Conservation (phyloP, 116 monocot species). For the Dioscorea cayenensis region DNA sequence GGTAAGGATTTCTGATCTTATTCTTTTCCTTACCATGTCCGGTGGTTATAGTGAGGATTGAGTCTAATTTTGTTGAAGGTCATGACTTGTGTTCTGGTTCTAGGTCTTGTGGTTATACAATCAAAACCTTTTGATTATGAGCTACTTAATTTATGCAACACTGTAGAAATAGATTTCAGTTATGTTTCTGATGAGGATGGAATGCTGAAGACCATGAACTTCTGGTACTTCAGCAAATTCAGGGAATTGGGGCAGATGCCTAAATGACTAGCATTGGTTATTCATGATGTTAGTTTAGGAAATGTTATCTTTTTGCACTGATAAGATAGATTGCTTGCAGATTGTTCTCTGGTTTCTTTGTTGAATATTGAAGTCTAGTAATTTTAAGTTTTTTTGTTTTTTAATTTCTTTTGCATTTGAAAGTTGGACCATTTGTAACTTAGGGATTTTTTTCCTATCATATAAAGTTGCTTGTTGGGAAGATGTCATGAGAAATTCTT, state of each 20-base stretch:
- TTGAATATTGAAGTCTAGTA: not conserved
- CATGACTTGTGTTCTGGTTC: not conserved
- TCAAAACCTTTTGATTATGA: not conserved
- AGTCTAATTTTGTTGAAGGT: not conserved
- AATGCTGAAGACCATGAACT: no score
- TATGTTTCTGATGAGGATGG: not conserved
- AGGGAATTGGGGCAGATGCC: no score
- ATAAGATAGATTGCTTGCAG: not conserved
- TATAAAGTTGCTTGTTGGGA: no score
- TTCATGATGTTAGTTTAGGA: not conserved
- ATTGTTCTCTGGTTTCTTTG: not conserved
- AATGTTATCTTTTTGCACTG: not conserved
- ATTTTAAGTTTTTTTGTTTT: not conserved
- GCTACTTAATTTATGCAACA: not conserved
- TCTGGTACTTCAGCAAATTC: no score
- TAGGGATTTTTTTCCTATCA: no score
- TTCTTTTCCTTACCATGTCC: not conserved
- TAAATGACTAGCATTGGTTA: no score
- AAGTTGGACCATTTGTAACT: not conserved
- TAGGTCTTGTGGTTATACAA: not conserved
- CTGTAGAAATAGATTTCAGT: not conserved
- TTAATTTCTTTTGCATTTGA: not conserved
- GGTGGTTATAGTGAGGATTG: not conserved
- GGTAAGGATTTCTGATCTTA: conserved; percentile 19
- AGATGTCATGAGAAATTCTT: no score